Evolutionary conservation across 805 yeast genomes (phyloP).

Genomic region (Candida xiaguanensis): DNA sequence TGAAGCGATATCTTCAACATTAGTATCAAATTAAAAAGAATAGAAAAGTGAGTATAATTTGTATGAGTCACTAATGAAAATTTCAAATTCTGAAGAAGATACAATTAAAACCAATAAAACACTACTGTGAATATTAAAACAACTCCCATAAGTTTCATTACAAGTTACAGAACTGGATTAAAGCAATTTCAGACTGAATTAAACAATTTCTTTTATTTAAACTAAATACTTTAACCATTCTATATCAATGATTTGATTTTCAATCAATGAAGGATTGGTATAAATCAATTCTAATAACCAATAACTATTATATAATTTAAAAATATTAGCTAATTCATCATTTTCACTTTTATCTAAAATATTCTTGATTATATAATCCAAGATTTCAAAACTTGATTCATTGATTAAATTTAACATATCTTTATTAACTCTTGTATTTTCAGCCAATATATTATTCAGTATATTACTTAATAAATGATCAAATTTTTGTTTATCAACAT

Average conservation of each 20-base stretch:
- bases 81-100: too few relatives aligned
- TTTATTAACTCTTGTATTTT: conserved; percentile 15
- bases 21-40: too few relatives aligned
- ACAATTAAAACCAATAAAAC: too few relatives aligned
- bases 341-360: conserved; percentile 20
- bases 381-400: conserved; percentile 28
- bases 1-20: too few relatives aligned
- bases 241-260: conserved; percentile 27
- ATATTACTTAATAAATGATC: conserved; percentile 21
- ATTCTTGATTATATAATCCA: conserved; percentile 26
- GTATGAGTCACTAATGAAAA: too few relatives aligned
- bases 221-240: conserved; percentile 38
- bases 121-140: too few relatives aligned
- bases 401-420: conserved; percentile 23
- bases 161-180: too few relatives aligned
- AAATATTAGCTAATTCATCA: conserved; percentile 18
- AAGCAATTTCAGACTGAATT: too few relatives aligned
- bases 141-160: too few relatives aligned
- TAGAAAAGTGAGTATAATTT: too few relatives aligned
- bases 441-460: conserved; percentile 17
- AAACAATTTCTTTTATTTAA: too few relatives aligned
- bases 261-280: conserved; percentile 39
- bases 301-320: conserved; percentile 33
- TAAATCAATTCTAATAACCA: conserved; percentile 41
- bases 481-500: conserved; percentile 31